Conservation (phyloP, 495 filamentous ascomycete species). For the Glonium stellatum region DNA sequence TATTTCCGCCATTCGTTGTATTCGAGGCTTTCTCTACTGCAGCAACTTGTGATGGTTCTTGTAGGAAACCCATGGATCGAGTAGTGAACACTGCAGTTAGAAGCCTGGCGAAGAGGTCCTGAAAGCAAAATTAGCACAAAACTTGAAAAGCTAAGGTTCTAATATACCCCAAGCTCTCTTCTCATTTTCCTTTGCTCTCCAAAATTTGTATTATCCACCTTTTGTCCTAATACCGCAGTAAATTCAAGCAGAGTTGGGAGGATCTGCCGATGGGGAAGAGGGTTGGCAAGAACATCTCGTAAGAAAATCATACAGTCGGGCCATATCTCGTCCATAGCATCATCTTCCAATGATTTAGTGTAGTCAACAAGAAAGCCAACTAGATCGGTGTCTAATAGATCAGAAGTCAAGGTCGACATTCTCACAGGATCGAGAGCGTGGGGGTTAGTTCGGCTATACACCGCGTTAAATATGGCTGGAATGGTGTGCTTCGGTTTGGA, state of each 20-base stretch:
- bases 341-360: slow-evolving; percentile 82
- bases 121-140: slow-evolving; percentile 20
- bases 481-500: slow-evolving; percentile 88
- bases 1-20: slow-evolving; percentile 24
- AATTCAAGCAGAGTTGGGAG: slow-evolving; percentile 84
- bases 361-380: slow-evolving; percentile 86
- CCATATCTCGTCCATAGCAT: slow-evolving; percentile 99
- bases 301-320: slow-evolving; percentile 86
- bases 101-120: slow-evolving; percentile 85
- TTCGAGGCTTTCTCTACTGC: slow-evolving; percentile 18
- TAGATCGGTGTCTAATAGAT: slow-evolving; percentile 71
- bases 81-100: slow-evolving; percentile 89
- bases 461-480: slow-evolving; percentile 93
- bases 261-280: slow-evolving; percentile 88
- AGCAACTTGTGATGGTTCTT: slow-evolving; percentile 21
- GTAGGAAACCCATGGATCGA: slow-evolving; percentile 47
- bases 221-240: slow-evolving; percentile 79
- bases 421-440: slow-evolving; percentile 66
- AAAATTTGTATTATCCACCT: slow-evolving; percentile 96
- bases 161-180: slow-evolving; percentile 75
- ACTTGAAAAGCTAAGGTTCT: background rate
- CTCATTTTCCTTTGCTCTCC: slow-evolving; percentile 93
- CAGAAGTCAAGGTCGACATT: slow-evolving; percentile 81
- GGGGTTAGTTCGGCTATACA: slow-evolving; percentile 89
- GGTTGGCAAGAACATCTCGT: slow-evolving; percentile 83